These are phyloP conservation scores for Pseudopithomyces chartarum DNA, from an alignment of 2,329 filamentous ascomycete species.

Conservation along the genomic window DNA sequence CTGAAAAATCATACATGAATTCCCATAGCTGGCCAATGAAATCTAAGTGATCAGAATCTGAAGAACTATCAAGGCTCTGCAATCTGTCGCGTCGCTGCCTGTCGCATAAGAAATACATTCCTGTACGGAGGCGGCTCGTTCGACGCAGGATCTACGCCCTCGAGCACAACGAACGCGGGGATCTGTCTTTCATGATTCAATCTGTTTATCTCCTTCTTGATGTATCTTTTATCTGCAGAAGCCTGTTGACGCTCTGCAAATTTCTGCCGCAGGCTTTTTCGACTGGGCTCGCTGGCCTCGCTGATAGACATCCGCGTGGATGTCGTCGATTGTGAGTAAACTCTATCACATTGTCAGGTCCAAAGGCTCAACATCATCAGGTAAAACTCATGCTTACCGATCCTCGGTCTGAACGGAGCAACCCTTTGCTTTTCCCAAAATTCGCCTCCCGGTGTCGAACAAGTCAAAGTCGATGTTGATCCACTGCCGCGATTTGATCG, in stretches of 20 bases:
- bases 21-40: background rate
- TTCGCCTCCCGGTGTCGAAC: conserved; percentile 21
- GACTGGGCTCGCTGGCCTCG: background rate
- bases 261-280: background rate
- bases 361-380: background rate
- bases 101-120: conserved; percentile 12
- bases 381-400: background rate
- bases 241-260: conserved; percentile 6
- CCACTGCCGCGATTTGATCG: conserved; percentile 13
- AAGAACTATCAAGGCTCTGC: background rate
- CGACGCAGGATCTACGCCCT: conserved; percentile 14
- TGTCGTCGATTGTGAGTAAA: background rate
- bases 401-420: conserved; percentile 1
- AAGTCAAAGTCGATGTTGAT: conserved; percentile 28
- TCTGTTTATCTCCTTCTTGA: conserved; percentile 13
- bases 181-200: conserved; percentile 12
- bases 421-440: conserved; percentile 16
- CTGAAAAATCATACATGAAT: no score
- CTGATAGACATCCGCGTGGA: background rate
- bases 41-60: background rate
- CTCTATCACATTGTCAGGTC: background rate
- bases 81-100: background rate
- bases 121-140: conserved; percentile 14
- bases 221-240: conserved; percentile 13
- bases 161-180: conserved; percentile 15